Evolutionary conservation across 2,329 filamentous ascomycete genomes (phyloP), one percentile per base, ranked within the genome.

Genomic region (Setomelanomma holmii): DNA sequence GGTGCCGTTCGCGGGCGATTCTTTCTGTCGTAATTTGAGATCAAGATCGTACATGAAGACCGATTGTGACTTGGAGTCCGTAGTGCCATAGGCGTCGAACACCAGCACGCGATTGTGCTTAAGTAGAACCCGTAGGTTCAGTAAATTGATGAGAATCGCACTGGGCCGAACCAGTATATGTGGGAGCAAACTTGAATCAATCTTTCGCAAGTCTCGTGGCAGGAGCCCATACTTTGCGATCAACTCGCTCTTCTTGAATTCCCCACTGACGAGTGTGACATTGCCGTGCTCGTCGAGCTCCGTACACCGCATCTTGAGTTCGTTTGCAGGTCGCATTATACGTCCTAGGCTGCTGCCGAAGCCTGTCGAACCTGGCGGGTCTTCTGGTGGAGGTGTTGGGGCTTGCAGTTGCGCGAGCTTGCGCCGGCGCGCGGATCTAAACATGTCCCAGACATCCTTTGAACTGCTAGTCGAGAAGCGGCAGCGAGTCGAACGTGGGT

Each of bases 11-110:
- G 73, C 68, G 2, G 82, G 79, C 2, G 79, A 71, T 53, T 86
- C 82, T 73, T 92, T 93, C 69, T 96, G 91, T 58, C 91, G 88
- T 39, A 99, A 80, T 72, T 96, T 96, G 11, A 91, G 91, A 74
- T 98, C 92, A 17, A 99, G 79, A 69, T 98, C 95, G 76, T 98
- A 97, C 86, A 99, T 96, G 78, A 99, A 99, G 12, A 95, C 86
- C 4, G 92, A 96, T 74, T 98, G 95, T 24, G 93, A 92, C 68
- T 97, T 96, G 0, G 92, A 96, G 63, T 96, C 91, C 53, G 91
- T 93, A 35, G 91, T 95, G 23, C 95, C 95, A 75, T 96, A 98
- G 12, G 95, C 91, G 68, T 98, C 95, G 72, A 99, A 98, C 4
- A 99, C 88, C 20, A 99, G 85, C 5, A 99, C 92, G 20, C 93